These are phyloP conservation scores for Thielaviopsis euricoi DNA, from an alignment of 2,329 filamentous ascomycete species.

Conservation along the genomic window DNA sequence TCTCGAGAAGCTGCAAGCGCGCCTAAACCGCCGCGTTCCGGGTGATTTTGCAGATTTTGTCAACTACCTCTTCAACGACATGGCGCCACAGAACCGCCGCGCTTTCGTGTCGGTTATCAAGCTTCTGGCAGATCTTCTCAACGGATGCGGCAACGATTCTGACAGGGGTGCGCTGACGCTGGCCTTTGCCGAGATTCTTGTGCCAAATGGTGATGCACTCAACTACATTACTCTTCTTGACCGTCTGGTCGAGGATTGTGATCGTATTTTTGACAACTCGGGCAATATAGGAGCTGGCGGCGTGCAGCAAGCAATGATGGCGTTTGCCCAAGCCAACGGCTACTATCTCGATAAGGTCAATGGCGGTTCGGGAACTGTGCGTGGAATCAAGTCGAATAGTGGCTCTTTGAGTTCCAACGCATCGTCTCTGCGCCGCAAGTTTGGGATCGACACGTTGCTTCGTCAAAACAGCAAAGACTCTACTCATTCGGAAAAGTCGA, in stretches of 20 bases:
- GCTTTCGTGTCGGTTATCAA: conserved; percentile 75
- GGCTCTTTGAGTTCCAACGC: conserved; percentile 73
- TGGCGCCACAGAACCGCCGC: conserved; percentile 54
- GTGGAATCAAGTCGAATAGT: conserved; percentile 44
- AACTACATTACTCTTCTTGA: conserved; percentile 81
- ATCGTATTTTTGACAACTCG: conserved; percentile 63
- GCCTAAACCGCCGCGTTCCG: conserved; percentile 47
- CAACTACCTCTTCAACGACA: conserved; percentile 44
- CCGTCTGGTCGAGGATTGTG: conserved; percentile 75
- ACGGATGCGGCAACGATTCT: conserved; percentile 79
- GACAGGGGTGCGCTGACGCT: conserved; percentile 77
- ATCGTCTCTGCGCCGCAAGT: conserved; percentile 69
- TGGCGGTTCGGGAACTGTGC: conserved; percentile 25
- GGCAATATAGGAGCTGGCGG: conserved; percentile 11
- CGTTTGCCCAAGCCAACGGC: conserved; percentile 21
- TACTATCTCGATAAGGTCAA: conserved; percentile 38
- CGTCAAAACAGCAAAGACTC: conserved; percentile 57
- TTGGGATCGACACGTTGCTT: conserved; percentile 61
- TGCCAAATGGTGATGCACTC: conserved; percentile 42
- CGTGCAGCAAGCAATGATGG: conserved; percentile 10
- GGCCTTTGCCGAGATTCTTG: conserved; percentile 75
- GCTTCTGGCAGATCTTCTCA: conserved; percentile 70
- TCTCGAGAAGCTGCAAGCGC: conserved; percentile 57
- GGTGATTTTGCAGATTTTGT: conserved; percentile 59
- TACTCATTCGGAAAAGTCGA: conserved; percentile 28